A percentile compares a stretch with the other conserved stretches of the same genome.
These are phyloP conservation scores for Alternaria gaisen DNA, from an alignment of 2,329 filamentous ascomycete genomes.

Conservation along the genomic window DNA sequence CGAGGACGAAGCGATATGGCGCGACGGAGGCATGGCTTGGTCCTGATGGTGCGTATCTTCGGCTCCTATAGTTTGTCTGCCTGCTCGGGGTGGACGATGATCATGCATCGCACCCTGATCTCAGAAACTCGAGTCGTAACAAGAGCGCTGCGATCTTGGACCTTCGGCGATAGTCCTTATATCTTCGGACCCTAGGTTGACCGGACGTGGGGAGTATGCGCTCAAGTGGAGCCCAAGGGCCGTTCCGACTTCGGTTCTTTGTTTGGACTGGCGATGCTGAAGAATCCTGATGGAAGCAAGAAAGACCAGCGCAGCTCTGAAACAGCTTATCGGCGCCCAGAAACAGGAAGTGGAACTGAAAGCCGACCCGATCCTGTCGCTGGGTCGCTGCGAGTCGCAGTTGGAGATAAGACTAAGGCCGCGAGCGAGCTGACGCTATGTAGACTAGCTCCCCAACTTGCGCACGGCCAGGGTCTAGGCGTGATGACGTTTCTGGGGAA, in stretches of 20 bases:
- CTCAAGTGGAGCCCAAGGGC: conserved; percentile 37
- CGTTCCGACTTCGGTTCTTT: conserved; percentile 45
- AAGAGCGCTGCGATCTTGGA: neutral
- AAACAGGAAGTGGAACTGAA: neutral
- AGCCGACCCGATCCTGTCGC: conserved; percentile 4
- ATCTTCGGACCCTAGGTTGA: conserved; percentile 19
- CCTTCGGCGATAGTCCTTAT: conserved; percentile 6
- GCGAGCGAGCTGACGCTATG: conserved; percentile 27
- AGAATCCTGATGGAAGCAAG: conserved; percentile 10
- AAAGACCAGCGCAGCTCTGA: conserved; percentile 10
- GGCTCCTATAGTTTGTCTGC: conserved; percentile 29
- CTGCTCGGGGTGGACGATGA: conserved; percentile 31
- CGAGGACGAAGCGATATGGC: conserved; percentile 26
- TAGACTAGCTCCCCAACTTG: conserved; percentile 29
- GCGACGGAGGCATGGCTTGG: conserved; percentile 34
- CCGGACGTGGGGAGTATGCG: conserved; percentile 33
- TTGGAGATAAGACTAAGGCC: conserved; percentile 28
- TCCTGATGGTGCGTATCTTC: conserved; percentile 27
- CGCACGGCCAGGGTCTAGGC: conserved; percentile 26
- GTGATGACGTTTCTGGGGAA: conserved; percentile 32
- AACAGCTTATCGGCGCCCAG: conserved; percentile 7
- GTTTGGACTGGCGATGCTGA: conserved; percentile 19
- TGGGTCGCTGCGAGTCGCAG: conserved; percentile 22
- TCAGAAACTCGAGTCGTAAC: neutral
- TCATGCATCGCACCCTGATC: conserved; percentile 36